Base-by-base conservation (phyloP, 805 yeast species). In the Nakazawaea anatomiae region DNA sequence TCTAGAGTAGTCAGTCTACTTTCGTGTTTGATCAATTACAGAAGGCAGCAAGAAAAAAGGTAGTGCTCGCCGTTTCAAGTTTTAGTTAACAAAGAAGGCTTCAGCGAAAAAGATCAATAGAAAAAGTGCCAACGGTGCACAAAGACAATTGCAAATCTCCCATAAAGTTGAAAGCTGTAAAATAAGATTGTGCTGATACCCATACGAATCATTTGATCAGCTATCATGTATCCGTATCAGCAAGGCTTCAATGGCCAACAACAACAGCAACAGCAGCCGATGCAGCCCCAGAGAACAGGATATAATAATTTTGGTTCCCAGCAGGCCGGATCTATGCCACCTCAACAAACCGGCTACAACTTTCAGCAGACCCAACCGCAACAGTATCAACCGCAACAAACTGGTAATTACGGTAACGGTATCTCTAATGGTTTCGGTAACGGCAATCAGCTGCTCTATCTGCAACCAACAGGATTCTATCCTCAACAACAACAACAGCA, bases 361-460 rank as follows among this genome's bases (percentile, higher is more conserved):
- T 52, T 54, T 44, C 61, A 59, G n/a, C 65, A 60, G 35, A 32
- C 35, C 11, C 35, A 32, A 32, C 35, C 8, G 41, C 70, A 60
- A 29, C 72, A 60, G 46, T 70, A 60, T 45, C 68, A 57, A 40
- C 56, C 55, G 29, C 70, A 62, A 50, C 66, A 61, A 35, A 71
- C 77, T 1, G 77, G 76, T 1, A 73, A 67, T 29, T 30, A 42
- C 36, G 51, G 54, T 27, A 46, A 29, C 41, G 28, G 46, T 46
- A 31, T 48, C 47, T 18, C 45, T 48, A 8, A 42, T 35, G 32
- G 42, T 45, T 27, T 57, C 52, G 32, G 47, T 47, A 14, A 51
- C 60, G n/a, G 54, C 50, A 45, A 12, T 30, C 55, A 46, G 39
- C 55, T 39, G 52, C 60, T 35, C 59, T 57, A 56, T 47, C 55